A percentile compares a stretch with the other conserved stretches of the same genome.
Conservation (phyloP, 2,329 filamentous ascomycete genomes). For the Trichoderma lentiforme region DNA sequence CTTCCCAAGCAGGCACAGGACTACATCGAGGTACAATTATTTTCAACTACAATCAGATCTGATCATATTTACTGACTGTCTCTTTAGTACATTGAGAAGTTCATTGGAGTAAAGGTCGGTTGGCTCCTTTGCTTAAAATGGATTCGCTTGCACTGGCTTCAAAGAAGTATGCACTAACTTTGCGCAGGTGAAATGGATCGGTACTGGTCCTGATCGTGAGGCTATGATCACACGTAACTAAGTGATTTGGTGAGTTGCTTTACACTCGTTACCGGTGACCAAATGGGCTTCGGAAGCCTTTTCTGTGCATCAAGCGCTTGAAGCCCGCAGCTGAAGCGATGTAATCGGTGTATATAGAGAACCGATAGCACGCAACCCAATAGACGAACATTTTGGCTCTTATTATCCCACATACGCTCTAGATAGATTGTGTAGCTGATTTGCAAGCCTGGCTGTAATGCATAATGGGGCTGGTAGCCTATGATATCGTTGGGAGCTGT, state of each 20-base stretch:
- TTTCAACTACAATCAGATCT: neutral
- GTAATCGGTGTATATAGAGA: neutral
- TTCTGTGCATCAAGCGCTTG: neutral
- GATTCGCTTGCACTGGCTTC: neutral
- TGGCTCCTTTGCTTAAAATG: neutral
- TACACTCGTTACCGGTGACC: neutral
- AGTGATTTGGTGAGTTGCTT: neutral
- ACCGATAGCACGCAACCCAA: constrained; percentile 34
- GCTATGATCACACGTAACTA: neutral
- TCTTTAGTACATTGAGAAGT: neutral
- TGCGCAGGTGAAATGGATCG: neutral
- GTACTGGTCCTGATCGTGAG: neutral
- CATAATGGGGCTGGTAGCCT: neutral
- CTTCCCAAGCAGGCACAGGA: neutral
- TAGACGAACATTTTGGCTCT: neutral
- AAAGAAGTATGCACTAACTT: neutral
- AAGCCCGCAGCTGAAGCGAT: neutral
- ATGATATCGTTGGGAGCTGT: neutral
- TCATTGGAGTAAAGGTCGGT: neutral
- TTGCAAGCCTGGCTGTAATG: neutral
- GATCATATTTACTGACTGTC: neutral
- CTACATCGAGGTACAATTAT: neutral
- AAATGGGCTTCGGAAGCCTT: neutral
- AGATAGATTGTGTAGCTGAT: neutral
- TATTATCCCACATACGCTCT: neutral